A percentile compares a stretch with the other conserved stretches of the same genome.
These are phyloP conservation scores for Cicer chorassanicum DNA, from an alignment of 306 rosid genomes.

Conservation along the genomic window DNA sequence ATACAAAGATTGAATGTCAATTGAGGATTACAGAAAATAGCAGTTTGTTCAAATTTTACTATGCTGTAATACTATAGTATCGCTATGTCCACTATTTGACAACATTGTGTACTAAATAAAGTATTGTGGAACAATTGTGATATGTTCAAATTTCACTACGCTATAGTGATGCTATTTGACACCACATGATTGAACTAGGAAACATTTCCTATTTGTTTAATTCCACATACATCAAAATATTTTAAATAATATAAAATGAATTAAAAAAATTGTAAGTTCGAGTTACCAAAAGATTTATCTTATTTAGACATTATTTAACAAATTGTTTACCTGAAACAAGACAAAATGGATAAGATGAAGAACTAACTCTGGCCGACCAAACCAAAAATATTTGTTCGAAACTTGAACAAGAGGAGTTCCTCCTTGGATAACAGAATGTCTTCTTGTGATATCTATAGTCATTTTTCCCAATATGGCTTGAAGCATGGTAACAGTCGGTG, in stretches of 20 bases:
- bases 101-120: no score
- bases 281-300: neutral
- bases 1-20: neutral
- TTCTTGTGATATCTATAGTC: slow-evolving; percentile 88
- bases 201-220: neutral
- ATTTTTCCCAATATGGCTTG: slow-evolving; percentile 80
- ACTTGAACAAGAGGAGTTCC: slow-evolving; percentile 93
- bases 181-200: neutral
- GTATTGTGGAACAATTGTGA: no score
- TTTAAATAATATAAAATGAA: neutral
- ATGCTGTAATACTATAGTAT: no score
- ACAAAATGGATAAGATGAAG: slow-evolving; percentile 95
- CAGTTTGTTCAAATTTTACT: no score
- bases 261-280: neutral
- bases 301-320: neutral
- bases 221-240: slow-evolving; percentile 13
- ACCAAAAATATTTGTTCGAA: slow-evolving; percentile 90
- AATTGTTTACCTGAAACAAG: slow-evolving; percentile 80
- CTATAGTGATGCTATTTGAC: neutral
- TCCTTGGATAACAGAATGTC: slow-evolving; percentile 86
- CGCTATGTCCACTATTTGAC: no score
- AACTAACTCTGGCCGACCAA: slow-evolving; percentile 79
- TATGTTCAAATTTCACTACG: no score
- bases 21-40: no score
- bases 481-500: neutral